Percentiles rank a stretch among this genome's conserved stretches.
phyloP scores from a whole-genome alignment of 2,329 filamentous ascomycete genomes.

The Aspergillus piperis region DNA sequence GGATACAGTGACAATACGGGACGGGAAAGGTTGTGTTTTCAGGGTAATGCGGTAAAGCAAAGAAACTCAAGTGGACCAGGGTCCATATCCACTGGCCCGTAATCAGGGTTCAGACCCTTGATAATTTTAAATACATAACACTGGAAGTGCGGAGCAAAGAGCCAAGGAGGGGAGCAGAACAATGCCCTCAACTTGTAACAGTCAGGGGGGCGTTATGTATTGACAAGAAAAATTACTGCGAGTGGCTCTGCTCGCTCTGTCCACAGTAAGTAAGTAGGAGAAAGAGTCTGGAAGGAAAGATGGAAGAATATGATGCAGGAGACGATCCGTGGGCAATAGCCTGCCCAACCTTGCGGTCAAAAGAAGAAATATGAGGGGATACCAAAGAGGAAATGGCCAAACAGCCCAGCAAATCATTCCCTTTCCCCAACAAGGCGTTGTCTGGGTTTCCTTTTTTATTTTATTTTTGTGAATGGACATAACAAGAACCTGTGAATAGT shows the following conservation, averaged over 20 bases:
- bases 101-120: slow-evolving; percentile 11
- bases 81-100: slow-evolving; percentile 7
- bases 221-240: background rate
- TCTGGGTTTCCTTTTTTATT: no score
- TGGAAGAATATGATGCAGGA: background rate
- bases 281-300: background rate
- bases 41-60: background rate
- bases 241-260: background rate
- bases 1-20: background rate
- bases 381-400: slow-evolving; percentile 7
- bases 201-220: background rate
- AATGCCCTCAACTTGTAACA: background rate
- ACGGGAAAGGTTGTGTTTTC: background rate
- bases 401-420: background rate
- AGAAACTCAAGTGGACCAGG: slow-evolving; percentile 5
- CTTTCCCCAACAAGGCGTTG: no score
- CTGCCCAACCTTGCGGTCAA: background rate
- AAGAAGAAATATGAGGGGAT: slow-evolving; percentile 3
- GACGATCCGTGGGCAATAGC: slow-evolving; percentile 1
- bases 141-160: slow-evolving; percentile 2
- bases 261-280: background rate
- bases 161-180: slow-evolving; percentile 2
- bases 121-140: slow-evolving; percentile 8
- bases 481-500: no score
- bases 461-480: no score